Base-by-base conservation (phyloP, 441 rosid genomes). In the Erodium texanum region DNA sequence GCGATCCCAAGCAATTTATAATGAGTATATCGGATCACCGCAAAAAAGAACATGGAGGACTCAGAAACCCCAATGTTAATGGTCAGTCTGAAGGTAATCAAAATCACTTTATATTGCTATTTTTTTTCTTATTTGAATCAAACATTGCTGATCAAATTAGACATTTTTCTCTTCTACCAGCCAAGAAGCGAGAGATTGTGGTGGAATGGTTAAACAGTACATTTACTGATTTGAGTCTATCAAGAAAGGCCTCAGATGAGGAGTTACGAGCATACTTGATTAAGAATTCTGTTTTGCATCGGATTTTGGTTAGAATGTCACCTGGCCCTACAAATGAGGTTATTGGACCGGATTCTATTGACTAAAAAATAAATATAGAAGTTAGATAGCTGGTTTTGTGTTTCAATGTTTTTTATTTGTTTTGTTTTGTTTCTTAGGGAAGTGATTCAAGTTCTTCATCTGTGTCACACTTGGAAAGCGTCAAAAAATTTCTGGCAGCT, bases 181-280 rank as follows among this genome's bases (percentile, higher is more conserved):
- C 86, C 68, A 79, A 83, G 50, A 64, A 73, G 70, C 70, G 61
- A 43, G 73, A 71, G 48, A 76, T 73, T 69, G 67, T 85, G 79
- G 80, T 83, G 70, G 86, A 77, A 77, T 85, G 89, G 89, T 78
- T 85, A 68, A 81, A 78, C 72, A 71, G 70, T 64, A 74, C 82
- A 56, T 68, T 83, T 77, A 84, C 87, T 71, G 73, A 70, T 74
- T 74, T 85, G 27, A 76, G 71, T 50, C 74, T 85, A 76, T 76
- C 84, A 0, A 19, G 18, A 50, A 52, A 70, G 75, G 85, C 77
- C 72, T 78, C 84, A 27, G 87, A 83, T 69, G 89, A 82, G 65
- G 81, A 83, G 36, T 54, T 82, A 68, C 76, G 83, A 71, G 76
- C 48, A 3, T 83, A 77, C 75, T 79, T 85, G 79, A 70, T 32